Evolutionary conservation across 352 stramenopile species (phyloP), one percentile per base, ranked within the genome.

Genomic region (Phytophthora pistaciae): DNA sequence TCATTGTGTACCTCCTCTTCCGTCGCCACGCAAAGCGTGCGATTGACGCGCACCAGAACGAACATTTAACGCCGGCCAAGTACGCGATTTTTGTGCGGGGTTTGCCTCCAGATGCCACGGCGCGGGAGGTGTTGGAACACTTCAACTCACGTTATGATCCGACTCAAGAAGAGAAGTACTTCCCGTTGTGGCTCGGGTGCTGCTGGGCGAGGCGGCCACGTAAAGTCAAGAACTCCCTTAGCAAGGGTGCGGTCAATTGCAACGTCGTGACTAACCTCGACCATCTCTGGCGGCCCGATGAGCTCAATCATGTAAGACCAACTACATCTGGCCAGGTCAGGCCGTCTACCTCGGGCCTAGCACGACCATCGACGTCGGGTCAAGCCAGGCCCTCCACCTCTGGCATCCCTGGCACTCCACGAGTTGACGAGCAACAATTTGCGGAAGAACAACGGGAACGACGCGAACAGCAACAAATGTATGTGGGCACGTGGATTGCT

Each of bases 401-500:
- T 52, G 44, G 18, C 0, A 3, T 27, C 18, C 13, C 40, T 36
- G 57, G 46, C 9, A 66, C 57, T 1, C 56, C 64, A 11, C 56
- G 48, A 16, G 18, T 49, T 29, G 56, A 70, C 8, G 31, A 49
- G 5, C 38, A 40, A 9, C 53, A 57, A 48, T 10, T 57, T 16
- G 16, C 21, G 2, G 60, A 56, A 11, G 44, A 59, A 58, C 29
- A 33, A 6, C 42, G 44, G 5, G 25, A 62, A 14, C 56, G 57
- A 23, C 31, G 65, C 14, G 61, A 78, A 27, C 66, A 72, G 48
- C 53, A 75, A 25, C 44, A 75, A 13, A 69, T 94, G 57, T 97
- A 97, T 52, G 13, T 95, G 3, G 78, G 83, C 50, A 91, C 84
- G n/a, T 97, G 90, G 91, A 85, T 97, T 38, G 91, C 90, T 7